Evolutionary conservation across 495 filamentous ascomycete species (phyloP).

Genomic region (Lophiostoma macrostomum): DNA sequence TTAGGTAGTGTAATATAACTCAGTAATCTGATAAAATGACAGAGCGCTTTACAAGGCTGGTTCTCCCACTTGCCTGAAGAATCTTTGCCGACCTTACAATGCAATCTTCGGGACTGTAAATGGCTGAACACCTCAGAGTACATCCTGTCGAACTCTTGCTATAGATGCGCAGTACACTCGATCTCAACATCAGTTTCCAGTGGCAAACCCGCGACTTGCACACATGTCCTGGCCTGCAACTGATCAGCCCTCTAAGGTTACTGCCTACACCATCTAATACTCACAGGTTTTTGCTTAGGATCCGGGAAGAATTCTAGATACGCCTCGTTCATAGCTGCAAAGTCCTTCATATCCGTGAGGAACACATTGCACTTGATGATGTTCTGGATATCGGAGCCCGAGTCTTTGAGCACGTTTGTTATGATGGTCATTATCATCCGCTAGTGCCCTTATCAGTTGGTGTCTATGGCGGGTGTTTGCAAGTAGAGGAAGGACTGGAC

Average conservation of each 20-base stretch:
- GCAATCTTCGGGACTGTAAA: too few relatives aligned
- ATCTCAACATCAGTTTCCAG: slow-evolving; percentile 69
- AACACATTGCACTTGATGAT: slow-evolving; percentile 72
- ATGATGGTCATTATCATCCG: slow-evolving; percentile 55
- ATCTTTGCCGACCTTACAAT: too few relatives aligned
- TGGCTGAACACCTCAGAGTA: not conserved
- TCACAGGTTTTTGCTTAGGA: slow-evolving; percentile 1
- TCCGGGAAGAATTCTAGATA: slow-evolving; percentile 37
- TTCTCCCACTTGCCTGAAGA: too few relatives aligned
- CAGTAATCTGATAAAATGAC: too few relatives aligned
- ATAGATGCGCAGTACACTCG: slow-evolving; percentile 59
- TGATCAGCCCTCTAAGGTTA: not conserved
- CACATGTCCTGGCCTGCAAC: slow-evolving; percentile 53
- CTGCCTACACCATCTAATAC: not conserved
- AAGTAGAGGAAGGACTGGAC: not conserved
- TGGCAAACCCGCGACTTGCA: slow-evolving; percentile 64
- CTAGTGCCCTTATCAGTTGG: not conserved
- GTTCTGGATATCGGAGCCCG: slow-evolving; percentile 58
- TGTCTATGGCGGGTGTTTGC: too few relatives aligned
- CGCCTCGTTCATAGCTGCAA: slow-evolving; percentile 57
- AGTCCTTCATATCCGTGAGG: slow-evolving; percentile 66
- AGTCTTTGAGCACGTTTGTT: slow-evolving; percentile 60
- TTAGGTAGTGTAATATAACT: too few relatives aligned
- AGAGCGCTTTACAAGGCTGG: too few relatives aligned
- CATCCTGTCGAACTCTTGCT: not conserved